Evolutionary conservation across 2,329 filamentous ascomycete species (phyloP).

Genomic region (Plectosphaerella plurivora): DNA sequence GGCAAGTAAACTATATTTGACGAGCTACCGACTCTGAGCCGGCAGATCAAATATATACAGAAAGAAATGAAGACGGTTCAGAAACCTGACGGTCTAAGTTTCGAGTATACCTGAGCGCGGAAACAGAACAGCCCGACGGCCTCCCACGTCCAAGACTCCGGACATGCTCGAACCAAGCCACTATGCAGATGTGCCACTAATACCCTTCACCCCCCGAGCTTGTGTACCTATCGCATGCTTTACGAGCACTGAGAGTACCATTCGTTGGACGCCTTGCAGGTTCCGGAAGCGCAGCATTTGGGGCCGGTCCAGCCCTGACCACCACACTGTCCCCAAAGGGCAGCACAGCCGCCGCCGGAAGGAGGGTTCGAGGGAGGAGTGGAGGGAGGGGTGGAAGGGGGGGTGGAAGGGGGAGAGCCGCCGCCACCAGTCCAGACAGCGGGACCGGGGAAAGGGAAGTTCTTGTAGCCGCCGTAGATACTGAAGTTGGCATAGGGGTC

Average conservation of each 20-base stretch:
- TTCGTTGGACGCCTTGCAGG: slow-evolving; percentile 10
- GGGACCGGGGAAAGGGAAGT: slow-evolving; percentile 5
- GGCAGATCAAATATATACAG: no score
- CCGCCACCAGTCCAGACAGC: slow-evolving; percentile 5
- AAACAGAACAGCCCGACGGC: no score
- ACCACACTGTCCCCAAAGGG: slow-evolving; percentile 5
- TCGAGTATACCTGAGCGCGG: no score
- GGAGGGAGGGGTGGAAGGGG: neutral
- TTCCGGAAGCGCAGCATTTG: slow-evolving; percentile 11
- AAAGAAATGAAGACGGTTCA: no score
- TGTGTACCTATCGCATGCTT: no score
- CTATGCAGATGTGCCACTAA: no score
- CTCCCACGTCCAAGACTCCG: no score
- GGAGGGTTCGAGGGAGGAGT: neutral
- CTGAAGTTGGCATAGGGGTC: slow-evolving; percentile 17
- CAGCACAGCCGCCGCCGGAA: neutral
- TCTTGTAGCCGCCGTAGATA: slow-evolving; percentile 15
- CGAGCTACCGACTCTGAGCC: no score
- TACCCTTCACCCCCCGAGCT: no score
- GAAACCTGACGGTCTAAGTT: no score
- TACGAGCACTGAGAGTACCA: slow-evolving; percentile 14
- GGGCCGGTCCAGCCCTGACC: slow-evolving; percentile 10
- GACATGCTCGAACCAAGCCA: no score
- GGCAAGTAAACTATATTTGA: no score
- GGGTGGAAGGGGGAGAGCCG: slow-evolving; percentile 2